phyloP scores from a whole-genome alignment of 176 grass and related monocot species.

The Puya raimondii region DNA sequence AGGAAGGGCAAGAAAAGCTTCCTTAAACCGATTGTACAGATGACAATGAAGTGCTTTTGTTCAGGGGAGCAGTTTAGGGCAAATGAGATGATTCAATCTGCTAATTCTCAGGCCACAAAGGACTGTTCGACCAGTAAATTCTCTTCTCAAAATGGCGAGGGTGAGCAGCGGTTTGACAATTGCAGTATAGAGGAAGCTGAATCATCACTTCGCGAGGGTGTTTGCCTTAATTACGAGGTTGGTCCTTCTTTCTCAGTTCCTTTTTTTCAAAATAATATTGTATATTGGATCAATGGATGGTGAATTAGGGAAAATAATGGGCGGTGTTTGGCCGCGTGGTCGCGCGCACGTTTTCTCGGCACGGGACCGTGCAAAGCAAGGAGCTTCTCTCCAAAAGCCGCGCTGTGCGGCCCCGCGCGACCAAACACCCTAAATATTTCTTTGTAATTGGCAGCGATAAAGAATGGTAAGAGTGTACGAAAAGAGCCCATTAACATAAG shows the following conservation, averaged over 20 bases:
- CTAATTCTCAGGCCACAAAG: conserved; percentile 39
- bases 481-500: no score
- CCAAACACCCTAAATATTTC: no score
- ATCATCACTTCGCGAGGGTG: conserved; percentile 68
- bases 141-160: conserved; percentile 40
- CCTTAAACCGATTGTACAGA: conserved; percentile 14
- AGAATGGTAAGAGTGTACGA: no score
- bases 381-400: no score
- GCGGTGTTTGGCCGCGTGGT: no score
- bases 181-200: conserved; percentile 78
- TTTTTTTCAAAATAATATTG: neutral
- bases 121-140: conserved; percentile 33
- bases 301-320: no score
- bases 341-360: no score
- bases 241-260: conserved; percentile 11
- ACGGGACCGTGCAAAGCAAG: no score
- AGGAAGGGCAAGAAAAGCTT: neutral
- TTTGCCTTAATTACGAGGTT: conserved; percentile 80
- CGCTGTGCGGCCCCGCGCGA: no score
- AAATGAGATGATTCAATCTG: conserved; percentile 43
- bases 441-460: no score
- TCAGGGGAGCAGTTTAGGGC: conserved; percentile 69
- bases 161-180: conserved; percentile 36
- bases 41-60: conserved; percentile 86
- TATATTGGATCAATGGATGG: no score